Conservation (phyloP, 106 monocot genomes). For the Dendrobium nobile region DNA sequence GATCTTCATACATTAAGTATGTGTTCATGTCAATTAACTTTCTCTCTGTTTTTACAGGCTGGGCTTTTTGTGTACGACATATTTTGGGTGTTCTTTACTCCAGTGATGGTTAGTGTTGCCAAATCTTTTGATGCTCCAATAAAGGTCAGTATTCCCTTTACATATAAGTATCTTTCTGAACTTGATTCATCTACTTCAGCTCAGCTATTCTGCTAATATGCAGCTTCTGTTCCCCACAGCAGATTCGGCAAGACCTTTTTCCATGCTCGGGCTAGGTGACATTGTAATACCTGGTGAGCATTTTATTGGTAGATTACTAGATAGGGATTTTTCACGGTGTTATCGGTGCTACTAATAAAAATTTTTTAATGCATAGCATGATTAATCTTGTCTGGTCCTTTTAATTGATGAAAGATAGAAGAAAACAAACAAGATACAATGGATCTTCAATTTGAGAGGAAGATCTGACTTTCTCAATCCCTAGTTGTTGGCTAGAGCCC, state of each 20-base stretch:
- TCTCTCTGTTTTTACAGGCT: slow-evolving; percentile 27
- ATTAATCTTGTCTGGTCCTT: too few species aligned
- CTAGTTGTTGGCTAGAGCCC: too few species aligned
- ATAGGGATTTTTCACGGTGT: too few species aligned
- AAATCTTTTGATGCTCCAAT: slow-evolving; percentile 94
- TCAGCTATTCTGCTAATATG: slow-evolving; percentile 1
- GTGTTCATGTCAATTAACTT: not conserved
- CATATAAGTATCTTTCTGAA: too few species aligned
- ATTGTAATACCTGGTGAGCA: slow-evolving; percentile 87
- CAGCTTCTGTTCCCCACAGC: slow-evolving; percentile 93
- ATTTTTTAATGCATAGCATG: too few species aligned
- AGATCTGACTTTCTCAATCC: too few species aligned
- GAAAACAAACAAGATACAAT: too few species aligned
- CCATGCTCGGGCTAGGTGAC: slow-evolving; percentile 98
- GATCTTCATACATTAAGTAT: not conserved
- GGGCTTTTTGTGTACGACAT: slow-evolving; percentile 80
- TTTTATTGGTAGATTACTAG: slow-evolving; percentile 2
- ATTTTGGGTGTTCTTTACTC: slow-evolving; percentile 84
- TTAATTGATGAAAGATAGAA: too few species aligned
- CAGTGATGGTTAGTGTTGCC: slow-evolving; percentile 83
- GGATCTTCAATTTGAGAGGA: too few species aligned
- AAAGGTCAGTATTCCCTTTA: slow-evolving; percentile 50
- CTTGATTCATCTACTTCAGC: slow-evolving; percentile 2
- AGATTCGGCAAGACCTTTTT: slow-evolving; percentile 69
- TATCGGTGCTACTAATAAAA: too few species aligned